phyloP scores from a whole-genome alignment of 2,329 filamentous ascomycete species.

The Phyllosticta paracitricarpa region DNA sequence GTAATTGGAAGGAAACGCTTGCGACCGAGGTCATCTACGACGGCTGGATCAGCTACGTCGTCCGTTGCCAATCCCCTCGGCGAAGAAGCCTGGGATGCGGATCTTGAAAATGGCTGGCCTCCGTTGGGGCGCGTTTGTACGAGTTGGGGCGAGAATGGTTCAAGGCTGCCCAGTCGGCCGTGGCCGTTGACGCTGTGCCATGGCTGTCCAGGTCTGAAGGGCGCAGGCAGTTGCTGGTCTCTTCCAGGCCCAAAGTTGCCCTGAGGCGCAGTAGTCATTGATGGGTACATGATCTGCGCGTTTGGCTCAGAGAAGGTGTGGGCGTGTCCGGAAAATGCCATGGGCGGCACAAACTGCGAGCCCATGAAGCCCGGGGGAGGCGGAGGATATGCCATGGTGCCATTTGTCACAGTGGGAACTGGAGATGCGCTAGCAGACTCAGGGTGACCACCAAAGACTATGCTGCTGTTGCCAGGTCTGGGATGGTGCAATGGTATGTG shows the following conservation, averaged over 20 bases:
- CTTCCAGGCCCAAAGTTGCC: constrained; percentile 18
- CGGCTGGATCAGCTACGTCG: neutral
- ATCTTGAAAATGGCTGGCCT: constrained; percentile 12
- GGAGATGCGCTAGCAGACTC: constrained; percentile 30
- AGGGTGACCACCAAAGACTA: constrained; percentile 30
- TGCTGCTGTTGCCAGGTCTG: constrained; percentile 15
- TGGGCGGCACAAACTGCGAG: constrained; percentile 20
- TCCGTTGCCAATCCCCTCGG: constrained; percentile 13
- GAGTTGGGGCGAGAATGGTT: constrained; percentile 15
- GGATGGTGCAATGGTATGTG: constrained; percentile 7
- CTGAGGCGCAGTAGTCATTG: constrained; percentile 20
- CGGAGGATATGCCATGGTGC: constrained; percentile 16
- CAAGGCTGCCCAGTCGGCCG: constrained; percentile 14
- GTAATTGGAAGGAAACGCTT: constrained; percentile 2
- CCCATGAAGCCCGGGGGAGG: constrained; percentile 24
- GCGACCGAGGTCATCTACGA: neutral
- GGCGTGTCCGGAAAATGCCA: constrained; percentile 22
- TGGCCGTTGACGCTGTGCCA: constrained; percentile 8
- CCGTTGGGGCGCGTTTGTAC: constrained; percentile 18
- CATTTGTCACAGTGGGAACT: constrained; percentile 20
- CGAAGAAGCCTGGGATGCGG: constrained; percentile 25
- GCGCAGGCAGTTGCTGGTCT: constrained; percentile 16
- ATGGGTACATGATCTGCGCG: constrained; percentile 22
- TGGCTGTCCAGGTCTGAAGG: constrained; percentile 4
- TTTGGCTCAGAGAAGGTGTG: constrained; percentile 26